A percentile compares a stretch with the other conserved stretches of the same genome.
phyloP scores from a whole-genome alignment of 495 filamentous ascomycete species.

The Penicillium diatomitis region DNA sequence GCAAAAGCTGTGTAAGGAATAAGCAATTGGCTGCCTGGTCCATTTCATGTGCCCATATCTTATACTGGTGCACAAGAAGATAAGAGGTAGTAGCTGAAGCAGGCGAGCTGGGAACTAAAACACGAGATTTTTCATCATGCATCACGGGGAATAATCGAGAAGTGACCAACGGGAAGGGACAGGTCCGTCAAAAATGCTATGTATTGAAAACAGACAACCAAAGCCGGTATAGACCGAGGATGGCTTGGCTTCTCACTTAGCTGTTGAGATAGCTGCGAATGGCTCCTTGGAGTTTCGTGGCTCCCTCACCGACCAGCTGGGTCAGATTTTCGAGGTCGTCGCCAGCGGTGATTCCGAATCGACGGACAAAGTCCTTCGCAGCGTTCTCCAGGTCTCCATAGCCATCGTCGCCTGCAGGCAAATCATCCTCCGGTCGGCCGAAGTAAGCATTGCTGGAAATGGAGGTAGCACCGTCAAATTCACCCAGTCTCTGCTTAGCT shows the following conservation, averaged over 20 bases:
- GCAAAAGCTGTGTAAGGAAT: too few relatives aligned
- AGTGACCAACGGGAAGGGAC: not conserved
- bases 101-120: not conserved
- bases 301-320: constrained; percentile 73
- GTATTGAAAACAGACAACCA: constrained; percentile 10
- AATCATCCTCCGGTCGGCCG: constrained; percentile 72
- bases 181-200: constrained; percentile 19
- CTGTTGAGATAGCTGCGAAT: constrained; percentile 76
- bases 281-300: constrained; percentile 71
- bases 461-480: constrained; percentile 84
- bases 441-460: constrained; percentile 98
- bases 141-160: constrained; percentile 6
- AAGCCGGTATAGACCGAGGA: constrained; percentile 8
- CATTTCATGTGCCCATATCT: too few relatives aligned
- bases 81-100: not conserved
- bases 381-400: constrained; percentile 87
- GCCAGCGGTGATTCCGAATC: constrained; percentile 88
- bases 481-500: constrained; percentile 75
- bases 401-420: constrained; percentile 47
- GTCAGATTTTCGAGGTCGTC: constrained; percentile 91
- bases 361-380: constrained; percentile 87
- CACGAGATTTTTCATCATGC: constrained; percentile 14
- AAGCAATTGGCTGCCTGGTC: too few relatives aligned
- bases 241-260: constrained; percentile 23
- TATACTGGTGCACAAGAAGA: not conserved